Evolutionary conservation across 2,329 filamentous ascomycete species (phyloP).

Genomic region (Exophiala calicioides): DNA sequence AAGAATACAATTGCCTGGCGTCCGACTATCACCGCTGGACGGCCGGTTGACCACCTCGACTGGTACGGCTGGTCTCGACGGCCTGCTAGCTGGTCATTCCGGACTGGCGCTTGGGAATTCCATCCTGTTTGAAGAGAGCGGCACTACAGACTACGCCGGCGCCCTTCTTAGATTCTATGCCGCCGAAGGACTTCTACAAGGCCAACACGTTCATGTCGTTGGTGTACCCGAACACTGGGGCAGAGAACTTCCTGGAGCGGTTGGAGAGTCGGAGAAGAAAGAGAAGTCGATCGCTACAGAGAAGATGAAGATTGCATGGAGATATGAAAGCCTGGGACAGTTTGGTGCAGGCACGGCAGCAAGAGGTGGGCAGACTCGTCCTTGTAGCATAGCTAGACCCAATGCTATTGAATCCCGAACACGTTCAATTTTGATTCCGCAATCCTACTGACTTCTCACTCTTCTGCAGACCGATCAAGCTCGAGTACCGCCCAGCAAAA

Average conservation of each 20-base stretch:
- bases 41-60: slow-evolving; percentile 88
- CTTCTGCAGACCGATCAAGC: slow-evolving; percentile 33
- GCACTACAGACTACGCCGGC: slow-evolving; percentile 91
- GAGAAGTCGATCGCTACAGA: slow-evolving; percentile 55
- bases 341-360: slow-evolving; percentile 59
- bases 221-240: slow-evolving; percentile 79
- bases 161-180: slow-evolving; percentile 84
- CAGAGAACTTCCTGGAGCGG: slow-evolving; percentile 76
- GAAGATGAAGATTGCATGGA: slow-evolving; percentile 99
- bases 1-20: slow-evolving; percentile 48
- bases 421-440: slow-evolving; percentile 1
- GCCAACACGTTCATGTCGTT: slow-evolving; percentile 82
- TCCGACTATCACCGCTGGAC: slow-evolving; percentile 84
- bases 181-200: slow-evolving; percentile 88
- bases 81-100: slow-evolving; percentile 79
- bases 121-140: slow-evolving; percentile 80
- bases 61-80: slow-evolving; percentile 81
- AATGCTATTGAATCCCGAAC: slow-evolving; percentile 19
- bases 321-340: slow-evolving; percentile 83
- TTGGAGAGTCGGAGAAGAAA: slow-evolving; percentile 52
- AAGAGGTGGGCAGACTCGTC: slow-evolving; percentile 58
- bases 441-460: slow-evolving; percentile 17
- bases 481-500: slow-evolving; percentile 43
- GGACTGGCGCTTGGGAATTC: slow-evolving; percentile 81
- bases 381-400: slow-evolving; percentile 26